Percentiles rank a stretch among this genome's conserved stretches.
These are phyloP conservation scores for Lachancea lanzarotensis DNA, from an alignment of 805 yeast genomes.

Conservation along the genomic window DNA sequence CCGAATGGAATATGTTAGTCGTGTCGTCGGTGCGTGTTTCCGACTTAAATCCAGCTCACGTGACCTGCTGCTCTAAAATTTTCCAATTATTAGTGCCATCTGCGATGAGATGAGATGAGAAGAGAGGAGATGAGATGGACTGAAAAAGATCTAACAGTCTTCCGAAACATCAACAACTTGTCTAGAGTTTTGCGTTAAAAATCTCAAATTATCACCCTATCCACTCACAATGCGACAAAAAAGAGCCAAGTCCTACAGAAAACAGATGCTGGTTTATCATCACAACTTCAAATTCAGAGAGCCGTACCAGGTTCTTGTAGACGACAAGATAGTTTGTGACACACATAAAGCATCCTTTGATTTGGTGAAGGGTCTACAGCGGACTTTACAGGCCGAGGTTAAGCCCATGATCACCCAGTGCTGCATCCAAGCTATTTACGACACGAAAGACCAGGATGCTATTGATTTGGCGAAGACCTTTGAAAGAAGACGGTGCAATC, in stretches of 20 bases:
- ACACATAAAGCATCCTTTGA: conserved; percentile 67
- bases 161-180: no score
- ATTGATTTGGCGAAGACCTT: conserved; percentile 73
- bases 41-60: no score
- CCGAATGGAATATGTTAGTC: no score
- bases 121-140: conserved; percentile 12
- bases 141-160: no score
- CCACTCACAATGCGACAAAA: conserved; percentile 73
- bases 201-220: background rate
- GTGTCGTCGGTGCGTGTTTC: no score
- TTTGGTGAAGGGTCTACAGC: conserved; percentile 67
- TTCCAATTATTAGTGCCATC: background rate
- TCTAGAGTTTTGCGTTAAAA: no score
- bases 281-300: conserved; percentile 88
- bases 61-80: conserved; percentile 1
- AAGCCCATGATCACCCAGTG: conserved; percentile 95
- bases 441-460: conserved; percentile 63
- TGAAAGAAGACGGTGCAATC: conserved; percentile 92
- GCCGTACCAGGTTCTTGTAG: conserved; percentile 87
- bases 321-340: conserved; percentile 65
- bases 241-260: conserved; percentile 88
- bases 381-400: conserved; percentile 78
- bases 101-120: conserved; percentile 7
- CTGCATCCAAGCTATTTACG: conserved; percentile 80
- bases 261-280: conserved; percentile 79